A percentile compares a stretch with the other conserved stretches of the same genome.
Evolutionary conservation across 805 yeast genomes (phyloP).

Genomic region (Metschnikowia orientalis): DNA sequence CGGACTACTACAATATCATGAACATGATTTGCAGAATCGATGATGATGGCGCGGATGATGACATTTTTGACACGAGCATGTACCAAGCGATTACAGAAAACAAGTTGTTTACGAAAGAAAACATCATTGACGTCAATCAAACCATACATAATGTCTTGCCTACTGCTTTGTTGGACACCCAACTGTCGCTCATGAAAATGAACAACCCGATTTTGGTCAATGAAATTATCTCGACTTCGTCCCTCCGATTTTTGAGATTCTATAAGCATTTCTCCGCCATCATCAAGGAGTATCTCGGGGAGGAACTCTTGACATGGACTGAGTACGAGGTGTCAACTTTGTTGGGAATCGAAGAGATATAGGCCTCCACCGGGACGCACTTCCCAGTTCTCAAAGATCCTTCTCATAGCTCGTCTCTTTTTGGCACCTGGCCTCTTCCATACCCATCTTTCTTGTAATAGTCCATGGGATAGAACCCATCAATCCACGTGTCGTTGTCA

Average conservation of each 20-base stretch:
- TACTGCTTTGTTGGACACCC: constrained; percentile 55
- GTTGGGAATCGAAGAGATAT: constrained; percentile 53
- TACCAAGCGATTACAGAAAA: constrained; percentile 65
- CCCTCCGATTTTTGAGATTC: constrained; percentile 46
- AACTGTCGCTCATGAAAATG: constrained; percentile 52
- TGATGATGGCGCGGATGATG: constrained; percentile 57
- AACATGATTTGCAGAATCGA: constrained; percentile 68
- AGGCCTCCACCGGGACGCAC: constrained; percentile 4
- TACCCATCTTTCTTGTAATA: constrained; percentile 87
- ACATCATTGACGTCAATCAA: constrained; percentile 40
- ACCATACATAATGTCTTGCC: constrained; percentile 53
- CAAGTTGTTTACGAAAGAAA: constrained; percentile 45
- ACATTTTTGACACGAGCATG: constrained; percentile 54
- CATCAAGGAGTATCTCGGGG: constrained; percentile 32
- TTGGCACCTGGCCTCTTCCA: constrained; percentile 78
- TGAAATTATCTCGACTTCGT: constrained; percentile 49
- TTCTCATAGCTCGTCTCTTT: constrained; percentile 1
- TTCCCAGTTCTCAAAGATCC: too few relatives aligned
- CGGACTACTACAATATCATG: constrained; percentile 57
- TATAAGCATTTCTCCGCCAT: constrained; percentile 38
- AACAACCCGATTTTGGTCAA: constrained; percentile 61
- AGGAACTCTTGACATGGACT: constrained; percentile 46
- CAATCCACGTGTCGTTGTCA: constrained; percentile 64
- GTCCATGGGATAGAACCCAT: constrained; percentile 87
- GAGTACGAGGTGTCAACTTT: constrained; percentile 60